Percentiles rank a stretch among this genome's conserved stretches.
These are phyloP conservation scores for Fusarium sp. DNA, from an alignment of 2,329 filamentous ascomycete genomes.

Conservation along the genomic window DNA sequence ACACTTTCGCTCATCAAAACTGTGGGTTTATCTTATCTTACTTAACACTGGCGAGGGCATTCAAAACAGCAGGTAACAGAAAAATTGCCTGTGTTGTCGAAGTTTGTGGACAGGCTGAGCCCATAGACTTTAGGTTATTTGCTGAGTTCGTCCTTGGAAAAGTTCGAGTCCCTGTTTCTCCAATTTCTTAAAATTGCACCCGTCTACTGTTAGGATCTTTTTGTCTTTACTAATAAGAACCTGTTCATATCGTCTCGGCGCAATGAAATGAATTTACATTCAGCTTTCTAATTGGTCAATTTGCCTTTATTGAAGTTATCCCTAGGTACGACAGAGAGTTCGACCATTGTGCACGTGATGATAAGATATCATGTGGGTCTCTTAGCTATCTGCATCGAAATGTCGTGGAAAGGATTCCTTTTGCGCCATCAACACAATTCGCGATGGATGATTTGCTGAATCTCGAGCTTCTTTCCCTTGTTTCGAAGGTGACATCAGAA, in stretches of 20 bases:
- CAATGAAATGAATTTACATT: too few species aligned
- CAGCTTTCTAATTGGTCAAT: neutral
- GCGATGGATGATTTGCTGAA: conserved; percentile 90
- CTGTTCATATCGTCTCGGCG: neutral
- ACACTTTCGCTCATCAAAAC: neutral
- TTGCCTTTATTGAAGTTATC: neutral
- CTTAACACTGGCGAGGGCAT: neutral
- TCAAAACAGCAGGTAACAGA: too few species aligned
- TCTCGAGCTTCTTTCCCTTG: conserved; percentile 91
- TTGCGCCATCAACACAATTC: conserved; percentile 3
- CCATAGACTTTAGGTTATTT: neutral
- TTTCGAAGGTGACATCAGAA: conserved; percentile 94
- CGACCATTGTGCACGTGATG: neutral
- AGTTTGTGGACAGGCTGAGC: neutral
- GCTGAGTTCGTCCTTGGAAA: conserved; percentile 12
- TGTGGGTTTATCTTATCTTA: neutral
- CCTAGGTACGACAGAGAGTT: neutral
- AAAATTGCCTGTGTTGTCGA: neutral
- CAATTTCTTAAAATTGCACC: conserved; percentile 19
- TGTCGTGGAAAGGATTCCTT: conserved; percentile 2
- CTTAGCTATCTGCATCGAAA: neutral
- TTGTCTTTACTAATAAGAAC: neutral
- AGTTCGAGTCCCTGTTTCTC: conserved; percentile 38
- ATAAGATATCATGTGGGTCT: neutral
- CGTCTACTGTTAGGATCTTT: conserved; percentile 14